Base-by-base conservation (phyloP, 495 filamentous ascomycete species). In the Talaromyces nanjingensis region DNA sequence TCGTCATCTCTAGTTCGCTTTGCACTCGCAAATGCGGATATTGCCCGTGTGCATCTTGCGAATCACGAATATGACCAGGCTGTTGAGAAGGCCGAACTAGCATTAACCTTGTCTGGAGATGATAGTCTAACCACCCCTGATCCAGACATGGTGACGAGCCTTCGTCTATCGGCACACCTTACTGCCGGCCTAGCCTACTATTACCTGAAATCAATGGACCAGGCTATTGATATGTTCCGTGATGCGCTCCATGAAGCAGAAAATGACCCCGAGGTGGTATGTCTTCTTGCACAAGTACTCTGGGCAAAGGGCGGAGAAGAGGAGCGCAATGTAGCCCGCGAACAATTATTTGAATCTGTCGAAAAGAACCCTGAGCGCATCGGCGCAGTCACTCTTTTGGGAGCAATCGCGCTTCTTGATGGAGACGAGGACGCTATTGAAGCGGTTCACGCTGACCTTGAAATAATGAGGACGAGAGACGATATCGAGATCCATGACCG, bases 271-370 rank as follows among this genome's bases (percentile, higher is more conserved):
- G 91, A 98, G 72, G 89, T 93, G 4, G 86, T 93, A 16, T 96
- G 92, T 69, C 81, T 97, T 16, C 81, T 98, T 8, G 88, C 92
- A 2, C 90, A 98, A 70, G 87, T 97, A 3, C 81, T 98, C 6
- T 98, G 93, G 92, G 92, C 91, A 3, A 93, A 89, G 70, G 93
- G 91, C 25, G 86, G 86, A 1, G 85, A 89, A 7, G 85, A 89
- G 12, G 89, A 92, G 57, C 81, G 86, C 47, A 82, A 82, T 49
- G 84, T 91, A 62, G 91, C 93, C 12, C 83, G 90, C 5, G 86
- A 96, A 57, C 84, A 94, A 64, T 75, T 98, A 22, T 91, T 96
- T 67, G 86, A 87, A 14, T 83, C 88, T 59, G 86, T 96, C 16
- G 89, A 92, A 68, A 80, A 70, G 22, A 74, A 89, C 60, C 84